phyloP scores from a whole-genome alignment of 306 rosid genomes.

The Rosa lucieae region DNA sequence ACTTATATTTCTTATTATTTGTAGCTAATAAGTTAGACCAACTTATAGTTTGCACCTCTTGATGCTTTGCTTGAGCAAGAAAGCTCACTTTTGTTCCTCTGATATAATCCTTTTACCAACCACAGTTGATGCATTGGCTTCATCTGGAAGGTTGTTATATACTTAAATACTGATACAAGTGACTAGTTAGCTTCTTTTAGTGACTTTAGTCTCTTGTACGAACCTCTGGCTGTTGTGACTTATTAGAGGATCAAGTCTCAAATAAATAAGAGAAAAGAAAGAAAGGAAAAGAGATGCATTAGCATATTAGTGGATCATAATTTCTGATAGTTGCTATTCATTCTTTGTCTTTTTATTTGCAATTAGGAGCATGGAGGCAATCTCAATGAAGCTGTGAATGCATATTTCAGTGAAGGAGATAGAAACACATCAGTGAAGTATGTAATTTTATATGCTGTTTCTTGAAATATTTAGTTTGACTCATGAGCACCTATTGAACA shows the following conservation, averaged over 20 bases:
- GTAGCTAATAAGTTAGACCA: background rate
- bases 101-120: background rate
- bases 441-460: conserved; percentile 15
- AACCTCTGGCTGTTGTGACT: conserved; percentile 3
- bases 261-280: background rate
- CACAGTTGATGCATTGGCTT: background rate
- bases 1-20: background rate
- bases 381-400: conserved; percentile 82
- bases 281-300: background rate
- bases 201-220: background rate
- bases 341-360: conserved; percentile 22
- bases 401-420: conserved; percentile 81
- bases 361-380: conserved; percentile 76
- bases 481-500: background rate
- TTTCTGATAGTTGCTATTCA: conserved; percentile 5
- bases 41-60: background rate
- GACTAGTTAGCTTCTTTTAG: background rate
- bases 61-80: background rate
- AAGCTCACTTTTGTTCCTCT: background rate
- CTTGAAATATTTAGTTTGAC: conserved; percentile 11
- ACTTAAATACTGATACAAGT: background rate
- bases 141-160: background rate
- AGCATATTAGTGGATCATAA: background rate
- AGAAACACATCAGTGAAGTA: conserved; percentile 54
- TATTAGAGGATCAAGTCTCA: background rate